Conservation (phyloP, 1,284 basidiomycete species). For the Coniferiporia weirii region DNA sequence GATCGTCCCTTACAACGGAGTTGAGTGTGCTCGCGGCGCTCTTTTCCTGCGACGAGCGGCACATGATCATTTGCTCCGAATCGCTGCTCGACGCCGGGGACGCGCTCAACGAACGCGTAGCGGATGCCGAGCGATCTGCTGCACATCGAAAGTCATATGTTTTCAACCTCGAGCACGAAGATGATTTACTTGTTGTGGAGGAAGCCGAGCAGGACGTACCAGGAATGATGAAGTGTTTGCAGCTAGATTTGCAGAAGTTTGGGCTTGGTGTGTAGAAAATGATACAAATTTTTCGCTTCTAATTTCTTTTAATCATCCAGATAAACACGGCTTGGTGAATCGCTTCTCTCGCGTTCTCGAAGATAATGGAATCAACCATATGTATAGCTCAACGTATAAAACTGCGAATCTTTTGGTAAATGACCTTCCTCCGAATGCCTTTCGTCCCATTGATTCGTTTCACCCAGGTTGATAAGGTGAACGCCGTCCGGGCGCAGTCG, state of each 20-base stretch:
- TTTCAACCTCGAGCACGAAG: conserved; percentile 7
- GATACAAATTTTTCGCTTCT: not conserved
- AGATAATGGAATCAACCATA: conserved; percentile 70
- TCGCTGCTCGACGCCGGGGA: conserved; percentile 56
- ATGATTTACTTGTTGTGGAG: conserved; percentile 4
- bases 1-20: conserved; percentile 65
- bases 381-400: conserved; percentile 81
- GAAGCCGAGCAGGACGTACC: conserved; percentile 19
- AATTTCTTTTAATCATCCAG: conserved; percentile 29
- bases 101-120: conserved; percentile 22
- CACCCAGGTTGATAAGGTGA: conserved; percentile 39
- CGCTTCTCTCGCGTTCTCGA: conserved; percentile 70
- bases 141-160: not conserved
- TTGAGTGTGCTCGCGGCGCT: conserved; percentile 54
- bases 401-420: conserved; percentile 75
- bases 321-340: conserved; percentile 72
- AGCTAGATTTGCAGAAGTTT: conserved; percentile 65
- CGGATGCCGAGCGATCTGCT: conserved; percentile 23
- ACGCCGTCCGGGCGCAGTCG: conserved; percentile 39
- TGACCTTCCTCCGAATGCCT: conserved; percentile 10
- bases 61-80: conserved; percentile 68
- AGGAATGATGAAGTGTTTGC: conserved; percentile 53
- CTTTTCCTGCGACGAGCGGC: conserved; percentile 60
- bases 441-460: not conserved
- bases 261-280: conserved; percentile 49